Evolutionary conservation across 257 asterid species (phyloP).

Genomic region (Leonotis leonurus): DNA sequence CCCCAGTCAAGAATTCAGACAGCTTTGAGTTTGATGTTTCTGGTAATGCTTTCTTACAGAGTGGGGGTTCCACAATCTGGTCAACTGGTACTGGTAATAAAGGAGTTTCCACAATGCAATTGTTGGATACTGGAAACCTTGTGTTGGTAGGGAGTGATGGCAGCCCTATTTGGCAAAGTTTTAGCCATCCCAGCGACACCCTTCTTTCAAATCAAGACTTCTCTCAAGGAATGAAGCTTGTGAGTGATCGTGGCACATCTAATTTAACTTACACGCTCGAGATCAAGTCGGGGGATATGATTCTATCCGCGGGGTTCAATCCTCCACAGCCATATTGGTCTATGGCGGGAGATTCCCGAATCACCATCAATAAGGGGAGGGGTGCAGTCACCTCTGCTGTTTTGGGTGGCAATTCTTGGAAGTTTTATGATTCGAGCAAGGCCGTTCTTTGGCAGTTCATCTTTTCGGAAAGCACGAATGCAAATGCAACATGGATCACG

Average conservation of each 20-base stretch:
- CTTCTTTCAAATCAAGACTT: conserved; percentile 64
- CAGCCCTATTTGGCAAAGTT: conserved; percentile 65
- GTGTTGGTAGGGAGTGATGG: conserved; percentile 51
- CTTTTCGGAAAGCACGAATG: conserved; percentile 30
- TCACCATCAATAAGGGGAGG: conserved; percentile 47
- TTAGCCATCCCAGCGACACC: conserved; percentile 65
- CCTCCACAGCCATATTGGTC: conserved; percentile 84
- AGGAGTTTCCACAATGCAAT: conserved; percentile 61
- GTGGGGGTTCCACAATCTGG: conserved; percentile 57
- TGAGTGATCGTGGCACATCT: conserved; percentile 43
- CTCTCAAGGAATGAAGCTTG: conserved; percentile 58
- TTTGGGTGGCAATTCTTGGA: conserved; percentile 70
- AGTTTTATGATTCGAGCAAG: conserved; percentile 43
- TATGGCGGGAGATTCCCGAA: conserved; percentile 51
- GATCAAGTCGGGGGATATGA: conserved; percentile 64
- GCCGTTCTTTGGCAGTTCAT: conserved; percentile 66
- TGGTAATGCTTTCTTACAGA: conserved; percentile 61
- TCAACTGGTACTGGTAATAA: conserved; percentile 47
- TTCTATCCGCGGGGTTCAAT: conserved; percentile 50
- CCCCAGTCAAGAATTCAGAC: conserved; percentile 53
- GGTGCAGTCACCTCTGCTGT: conserved; percentile 40
- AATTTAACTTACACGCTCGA: conserved; percentile 68
- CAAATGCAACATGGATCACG: conserved; percentile 65
- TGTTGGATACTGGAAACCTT: conserved; percentile 72
- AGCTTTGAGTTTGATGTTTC: conserved; percentile 41